Percentiles rank a stretch among this genome's conserved stretches.
Conservation (phyloP, 2,329 filamentous ascomycete genomes). For the Chrysoporthe puriensis region DNA sequence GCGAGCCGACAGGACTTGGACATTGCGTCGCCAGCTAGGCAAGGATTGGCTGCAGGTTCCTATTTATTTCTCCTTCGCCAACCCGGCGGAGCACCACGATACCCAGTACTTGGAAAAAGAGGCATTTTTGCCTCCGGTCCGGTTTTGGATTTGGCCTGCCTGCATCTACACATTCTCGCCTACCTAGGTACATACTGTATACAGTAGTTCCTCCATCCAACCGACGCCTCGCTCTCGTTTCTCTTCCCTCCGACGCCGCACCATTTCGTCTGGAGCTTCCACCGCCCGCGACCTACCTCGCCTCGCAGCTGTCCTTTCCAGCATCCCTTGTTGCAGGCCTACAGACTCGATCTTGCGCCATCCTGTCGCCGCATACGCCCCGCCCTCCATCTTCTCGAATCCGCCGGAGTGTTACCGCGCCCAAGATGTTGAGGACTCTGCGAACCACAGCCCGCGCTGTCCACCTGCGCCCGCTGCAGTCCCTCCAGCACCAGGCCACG, state of each 20-base stretch:
- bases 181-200: neutral
- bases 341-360: neutral
- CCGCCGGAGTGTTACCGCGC: slow-evolving; percentile 1
- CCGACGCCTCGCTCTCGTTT: slow-evolving; percentile 1
- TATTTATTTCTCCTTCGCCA: slow-evolving; percentile 16
- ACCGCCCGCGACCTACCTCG: slow-evolving; percentile 10
- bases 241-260: neutral
- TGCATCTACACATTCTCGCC: neutral
- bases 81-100: slow-evolving; percentile 13
- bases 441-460: slow-evolving; percentile 35
- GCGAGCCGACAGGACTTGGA: slow-evolving; percentile 7
- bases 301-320: slow-evolving; percentile 2
- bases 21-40: neutral
- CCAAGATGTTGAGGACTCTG: slow-evolving; percentile 31
- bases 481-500: slow-evolving; percentile 26
- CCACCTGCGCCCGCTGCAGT: slow-evolving; percentile 42
- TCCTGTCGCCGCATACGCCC: neutral
- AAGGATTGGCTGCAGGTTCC: slow-evolving; percentile 13
- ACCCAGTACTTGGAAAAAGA: slow-evolving; percentile 4
- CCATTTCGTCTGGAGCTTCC: neutral
- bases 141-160: slow-evolving; percentile 5
- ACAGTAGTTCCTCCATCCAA: too few relatives aligned
- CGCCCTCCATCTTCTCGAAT: neutral
- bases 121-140: slow-evolving; percentile 20
- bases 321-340: slow-evolving; percentile 2